Evolutionary conservation across 1,284 basidiomycete species (phyloP).

Genomic region (Irpex lacteus): DNA sequence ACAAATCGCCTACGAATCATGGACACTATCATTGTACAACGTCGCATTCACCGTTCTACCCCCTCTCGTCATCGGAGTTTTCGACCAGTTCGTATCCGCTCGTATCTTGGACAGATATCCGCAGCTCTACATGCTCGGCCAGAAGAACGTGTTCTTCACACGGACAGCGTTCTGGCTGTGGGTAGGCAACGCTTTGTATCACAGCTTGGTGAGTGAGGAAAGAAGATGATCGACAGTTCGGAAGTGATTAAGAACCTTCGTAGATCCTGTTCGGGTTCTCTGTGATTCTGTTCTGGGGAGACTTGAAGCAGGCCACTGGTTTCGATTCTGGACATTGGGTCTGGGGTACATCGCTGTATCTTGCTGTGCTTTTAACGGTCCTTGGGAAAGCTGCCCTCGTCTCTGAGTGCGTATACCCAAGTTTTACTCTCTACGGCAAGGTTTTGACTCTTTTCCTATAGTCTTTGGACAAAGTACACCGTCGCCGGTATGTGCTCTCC

Average conservation of each 20-base stretch:
- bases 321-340: conserved; percentile 93
- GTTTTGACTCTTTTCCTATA: conserved; percentile 31
- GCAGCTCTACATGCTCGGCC: conserved; percentile 92
- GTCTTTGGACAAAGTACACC: conserved; percentile 99
- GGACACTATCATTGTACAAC: conserved; percentile 95
- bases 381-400: conserved; percentile 97
- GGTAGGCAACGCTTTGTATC: conserved; percentile 92
- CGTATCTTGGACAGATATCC: conserved; percentile 97
- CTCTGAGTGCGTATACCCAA: conserved; percentile 75
- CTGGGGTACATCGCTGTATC: conserved; percentile 95
- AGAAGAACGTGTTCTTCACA: conserved; percentile 90
- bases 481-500: conserved; percentile 62
- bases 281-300: conserved; percentile 88
- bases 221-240: background rate
- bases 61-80: conserved; percentile 95
- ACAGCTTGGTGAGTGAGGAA: conserved; percentile 74
- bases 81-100: conserved; percentile 97
- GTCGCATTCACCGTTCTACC: conserved; percentile 94
- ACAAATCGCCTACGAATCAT: conserved; percentile 97
- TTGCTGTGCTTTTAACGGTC: conserved; percentile 91
- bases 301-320: conserved; percentile 79
- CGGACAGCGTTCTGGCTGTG: conserved; percentile 94
- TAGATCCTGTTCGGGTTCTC: conserved; percentile 89
- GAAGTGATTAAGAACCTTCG: background rate
- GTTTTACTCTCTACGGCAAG: background rate